phyloP scores from a whole-genome alignment of 2,329 filamentous ascomycete genomes.

The Chrysoporthe austroafricana region DNA sequence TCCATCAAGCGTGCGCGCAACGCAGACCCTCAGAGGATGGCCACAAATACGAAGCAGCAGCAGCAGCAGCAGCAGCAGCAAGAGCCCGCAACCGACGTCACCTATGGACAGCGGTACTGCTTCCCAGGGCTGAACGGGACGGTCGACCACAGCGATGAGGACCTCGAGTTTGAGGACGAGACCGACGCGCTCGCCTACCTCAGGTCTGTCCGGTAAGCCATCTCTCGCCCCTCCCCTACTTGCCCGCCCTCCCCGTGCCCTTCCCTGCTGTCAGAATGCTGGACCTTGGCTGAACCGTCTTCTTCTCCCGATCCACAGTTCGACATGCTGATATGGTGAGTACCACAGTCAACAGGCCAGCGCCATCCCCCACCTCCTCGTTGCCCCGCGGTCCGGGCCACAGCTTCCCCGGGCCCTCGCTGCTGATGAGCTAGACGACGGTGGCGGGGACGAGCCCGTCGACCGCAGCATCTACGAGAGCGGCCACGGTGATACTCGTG shows the following conservation, averaged over 20 bases:
- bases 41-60: constrained; percentile 43
- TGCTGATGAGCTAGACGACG: constrained; percentile 36
- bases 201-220: constrained; percentile 68
- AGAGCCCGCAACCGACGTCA: constrained; percentile 59
- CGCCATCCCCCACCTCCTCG: constrained; percentile 71
- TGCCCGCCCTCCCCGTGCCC: constrained; percentile 27
- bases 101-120: constrained; percentile 73
- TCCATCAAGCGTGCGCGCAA: constrained; percentile 34
- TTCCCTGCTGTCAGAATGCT: constrained; percentile 34
- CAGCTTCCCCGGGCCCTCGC: constrained; percentile 49
- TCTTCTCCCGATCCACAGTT: constrained; percentile 8
- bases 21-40: constrained; percentile 18
- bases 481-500: constrained; percentile 57
- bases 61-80: constrained; percentile 31
- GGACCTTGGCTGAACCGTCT: constrained; percentile 25
- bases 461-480: constrained; percentile 53
- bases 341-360: constrained; percentile 73
- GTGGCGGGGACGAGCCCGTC: constrained; percentile 35
- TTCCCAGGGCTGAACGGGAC: constrained; percentile 65
- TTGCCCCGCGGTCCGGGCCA: constrained; percentile 62
- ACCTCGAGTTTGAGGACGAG: constrained; percentile 70
- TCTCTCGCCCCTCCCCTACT: constrained; percentile 4
- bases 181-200: constrained; percentile 72
- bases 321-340: constrained; percentile 55
- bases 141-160: constrained; percentile 53